A percentile compares a stretch with the other conserved stretches of the same genome.
Evolutionary conservation across 2,329 filamentous ascomycete species (phyloP).

Genomic region (Dactylonectria estremocensis): DNA sequence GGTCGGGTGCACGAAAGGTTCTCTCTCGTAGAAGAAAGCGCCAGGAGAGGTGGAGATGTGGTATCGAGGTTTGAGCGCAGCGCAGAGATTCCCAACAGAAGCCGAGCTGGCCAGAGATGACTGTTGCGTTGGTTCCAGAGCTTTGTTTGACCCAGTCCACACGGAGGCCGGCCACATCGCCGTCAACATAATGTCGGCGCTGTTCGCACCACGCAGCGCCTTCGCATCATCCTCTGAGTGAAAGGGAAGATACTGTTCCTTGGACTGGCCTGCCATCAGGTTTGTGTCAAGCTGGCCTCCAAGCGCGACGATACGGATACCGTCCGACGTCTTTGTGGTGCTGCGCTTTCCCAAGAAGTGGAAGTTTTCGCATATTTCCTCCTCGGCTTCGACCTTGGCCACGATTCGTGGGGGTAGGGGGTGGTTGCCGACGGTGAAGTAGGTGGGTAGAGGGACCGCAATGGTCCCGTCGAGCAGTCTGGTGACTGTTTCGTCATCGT

Average conservation of each 20-base stretch:
- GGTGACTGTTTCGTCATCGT: slow-evolving; percentile 72
- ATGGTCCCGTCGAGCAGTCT: slow-evolving; percentile 82
- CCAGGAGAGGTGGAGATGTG: slow-evolving; percentile 82
- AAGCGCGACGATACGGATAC: slow-evolving; percentile 87
- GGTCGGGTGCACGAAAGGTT: slow-evolving; percentile 86
- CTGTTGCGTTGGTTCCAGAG: slow-evolving; percentile 68
- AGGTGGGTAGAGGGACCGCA: slow-evolving; percentile 84
- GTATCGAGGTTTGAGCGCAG: slow-evolving; percentile 88
- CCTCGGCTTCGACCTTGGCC: slow-evolving; percentile 80
- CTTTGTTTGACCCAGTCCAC: slow-evolving; percentile 76
- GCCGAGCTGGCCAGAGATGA: slow-evolving; percentile 69
- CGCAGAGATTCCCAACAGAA: slow-evolving; percentile 83
- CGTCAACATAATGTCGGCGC: slow-evolving; percentile 89
- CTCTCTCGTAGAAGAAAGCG: slow-evolving; percentile 86
- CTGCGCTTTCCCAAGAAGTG: slow-evolving; percentile 91
- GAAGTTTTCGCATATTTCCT: slow-evolving; percentile 89
- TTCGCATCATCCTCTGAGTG: slow-evolving; percentile 86
- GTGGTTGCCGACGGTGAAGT: slow-evolving; percentile 86
- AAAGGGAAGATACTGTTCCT: slow-evolving; percentile 82
- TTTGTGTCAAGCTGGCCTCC: slow-evolving; percentile 80
- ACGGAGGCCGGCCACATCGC: slow-evolving; percentile 87
- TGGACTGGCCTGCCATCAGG: slow-evolving; percentile 73
- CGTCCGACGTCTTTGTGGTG: slow-evolving; percentile 90
- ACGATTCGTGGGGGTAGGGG: slow-evolving; percentile 80
- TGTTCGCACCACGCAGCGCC: slow-evolving; percentile 81